phyloP scores from a whole-genome alignment of 495 filamentous ascomycete genomes.

The Penicillium verhagenii region DNA sequence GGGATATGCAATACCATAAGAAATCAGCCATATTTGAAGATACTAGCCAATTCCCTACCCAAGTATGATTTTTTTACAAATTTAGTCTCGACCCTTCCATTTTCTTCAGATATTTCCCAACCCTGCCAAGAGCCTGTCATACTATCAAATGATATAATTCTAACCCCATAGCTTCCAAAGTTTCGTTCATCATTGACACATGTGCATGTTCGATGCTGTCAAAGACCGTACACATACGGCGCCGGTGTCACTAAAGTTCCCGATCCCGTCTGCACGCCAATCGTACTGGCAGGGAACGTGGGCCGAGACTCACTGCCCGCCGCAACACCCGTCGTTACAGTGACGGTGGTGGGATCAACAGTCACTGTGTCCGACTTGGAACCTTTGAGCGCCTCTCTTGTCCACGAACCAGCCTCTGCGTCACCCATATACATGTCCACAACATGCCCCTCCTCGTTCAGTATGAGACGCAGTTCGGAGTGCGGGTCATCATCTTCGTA shows the following conservation, averaged over 20 bases:
- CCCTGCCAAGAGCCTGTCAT: background rate
- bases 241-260: constrained; percentile 1
- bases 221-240: constrained; percentile 4
- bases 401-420: background rate
- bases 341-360: background rate
- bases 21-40: too few species aligned
- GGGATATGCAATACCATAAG: too few species aligned
- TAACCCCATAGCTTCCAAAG: too few species aligned
- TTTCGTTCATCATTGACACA: too few species aligned
- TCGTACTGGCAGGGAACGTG: constrained; percentile 5
- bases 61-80: constrained; percentile 1
- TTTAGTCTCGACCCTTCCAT: background rate
- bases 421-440: background rate
- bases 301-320: constrained; percentile 1
- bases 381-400: background rate
- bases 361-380: background rate
- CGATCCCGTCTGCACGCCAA: background rate
- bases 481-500: constrained; percentile 6
- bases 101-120: background rate
- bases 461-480: background rate
- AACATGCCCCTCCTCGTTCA: background rate
- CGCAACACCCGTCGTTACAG: background rate
- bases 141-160: background rate
- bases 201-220: background rate
- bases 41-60: too few species aligned